Evolutionary conservation across 192 early-diverging fungal species (phyloP).

Genomic region (Umbelopsis vinacea): DNA sequence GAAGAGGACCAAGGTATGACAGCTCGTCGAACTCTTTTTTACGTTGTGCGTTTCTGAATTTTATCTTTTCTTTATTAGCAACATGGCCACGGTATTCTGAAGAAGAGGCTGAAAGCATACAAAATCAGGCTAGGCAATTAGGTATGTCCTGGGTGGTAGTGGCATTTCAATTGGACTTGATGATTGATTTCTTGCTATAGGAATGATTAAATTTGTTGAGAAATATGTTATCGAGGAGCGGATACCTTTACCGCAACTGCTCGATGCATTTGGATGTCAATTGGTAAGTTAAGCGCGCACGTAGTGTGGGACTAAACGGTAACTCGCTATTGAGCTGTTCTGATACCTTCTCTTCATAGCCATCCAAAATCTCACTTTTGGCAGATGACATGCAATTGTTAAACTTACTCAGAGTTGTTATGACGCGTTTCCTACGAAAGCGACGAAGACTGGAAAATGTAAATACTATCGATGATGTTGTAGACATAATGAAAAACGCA

Average conservation of each 20-base stretch:
- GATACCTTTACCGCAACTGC: constrained; percentile 58
- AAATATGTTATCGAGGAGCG: constrained; percentile 58
- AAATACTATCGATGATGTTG: constrained; percentile 68
- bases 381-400: constrained; percentile 64
- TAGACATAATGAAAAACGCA: constrained; percentile 57
- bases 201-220: constrained; percentile 64
- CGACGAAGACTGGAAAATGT: constrained; percentile 56
- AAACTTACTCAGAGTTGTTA: constrained; percentile 56
- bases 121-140: constrained; percentile 32
- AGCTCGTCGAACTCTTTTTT: not conserved
- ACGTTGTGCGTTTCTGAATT: not conserved
- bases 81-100: constrained; percentile 37
- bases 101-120: constrained; percentile 31
- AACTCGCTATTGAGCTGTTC: not conserved
- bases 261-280: constrained; percentile 64
- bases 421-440: constrained; percentile 61
- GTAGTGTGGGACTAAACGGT: too few relatives aligned
- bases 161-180: not conserved
- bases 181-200: constrained; percentile 24
- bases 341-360: constrained; percentile 12
- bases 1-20: constrained; percentile 29
- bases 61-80: not conserved
- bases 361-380: constrained; percentile 46
- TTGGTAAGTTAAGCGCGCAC: constrained; percentile 31
- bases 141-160: not conserved